phyloP scores from a whole-genome alignment of 2,329 filamentous ascomycete species.

The Aspergillus sp. region DNA sequence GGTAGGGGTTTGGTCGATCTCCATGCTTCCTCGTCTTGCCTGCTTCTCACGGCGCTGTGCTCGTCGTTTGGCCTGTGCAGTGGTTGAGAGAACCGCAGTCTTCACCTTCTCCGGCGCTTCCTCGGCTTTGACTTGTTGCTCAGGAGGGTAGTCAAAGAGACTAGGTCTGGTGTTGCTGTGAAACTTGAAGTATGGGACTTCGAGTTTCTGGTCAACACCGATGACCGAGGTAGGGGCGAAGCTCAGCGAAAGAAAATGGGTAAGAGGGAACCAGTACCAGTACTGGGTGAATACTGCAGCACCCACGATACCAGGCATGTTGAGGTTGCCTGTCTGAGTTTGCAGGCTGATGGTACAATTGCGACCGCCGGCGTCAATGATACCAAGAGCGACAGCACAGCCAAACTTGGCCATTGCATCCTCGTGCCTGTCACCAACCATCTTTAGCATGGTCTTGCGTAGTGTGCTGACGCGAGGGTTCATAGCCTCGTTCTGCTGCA shows the following conservation, averaged over 20 bases:
- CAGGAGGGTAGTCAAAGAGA: constrained; percentile 96
- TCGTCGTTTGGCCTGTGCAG: constrained; percentile 92
- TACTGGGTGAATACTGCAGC: constrained; percentile 99
- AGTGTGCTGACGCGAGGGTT: constrained; percentile 93
- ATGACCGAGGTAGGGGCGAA: constrained; percentile 98
- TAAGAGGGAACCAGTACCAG: constrained; percentile 99
- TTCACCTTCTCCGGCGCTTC: constrained; percentile 93
- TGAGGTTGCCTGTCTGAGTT: constrained; percentile 96
- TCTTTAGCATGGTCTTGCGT: constrained; percentile 91
- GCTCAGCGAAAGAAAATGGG: constrained; percentile 92
- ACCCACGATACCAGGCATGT: constrained; percentile 97
- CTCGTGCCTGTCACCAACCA: constrained; percentile 91
- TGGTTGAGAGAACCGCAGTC: constrained; percentile 94
- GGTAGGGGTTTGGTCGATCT: constrained; percentile 79
- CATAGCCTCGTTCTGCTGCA: constrained; percentile 99
- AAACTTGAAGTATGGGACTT: constrained; percentile 93
- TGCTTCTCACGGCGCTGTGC: constrained; percentile 93
- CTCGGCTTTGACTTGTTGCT: constrained; percentile 92
- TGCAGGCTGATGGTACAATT: constrained; percentile 98
- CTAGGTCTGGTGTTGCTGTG: constrained; percentile 93
- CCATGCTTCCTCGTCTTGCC: constrained; percentile 90
- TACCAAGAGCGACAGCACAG: constrained; percentile 88
- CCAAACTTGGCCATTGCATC: constrained; percentile 99
- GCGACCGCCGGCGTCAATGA: constrained; percentile 95
- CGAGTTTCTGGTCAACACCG: constrained; percentile 88